Conservation (phyloP, 2,329 filamentous ascomycete species). For the Pyrenochaeta sp. region DNA sequence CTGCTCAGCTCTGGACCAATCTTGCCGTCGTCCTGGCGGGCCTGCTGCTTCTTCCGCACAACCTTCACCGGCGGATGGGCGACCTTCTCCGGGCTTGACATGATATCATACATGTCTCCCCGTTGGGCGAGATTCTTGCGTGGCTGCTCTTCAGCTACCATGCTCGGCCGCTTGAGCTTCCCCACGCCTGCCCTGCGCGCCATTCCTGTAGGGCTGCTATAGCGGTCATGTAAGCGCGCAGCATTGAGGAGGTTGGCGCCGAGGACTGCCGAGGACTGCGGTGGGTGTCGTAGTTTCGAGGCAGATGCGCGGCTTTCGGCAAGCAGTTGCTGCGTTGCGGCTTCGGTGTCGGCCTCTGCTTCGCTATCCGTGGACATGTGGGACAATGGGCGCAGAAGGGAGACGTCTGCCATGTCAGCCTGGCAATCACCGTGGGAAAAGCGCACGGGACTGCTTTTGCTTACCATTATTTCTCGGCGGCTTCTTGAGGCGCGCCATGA, state of each 20-base stretch:
- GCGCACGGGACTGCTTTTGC: background rate
- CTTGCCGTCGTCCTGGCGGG: background rate
- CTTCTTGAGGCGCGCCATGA: slow-evolving; percentile 21
- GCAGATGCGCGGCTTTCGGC: slow-evolving; percentile 23
- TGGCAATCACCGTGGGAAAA: background rate
- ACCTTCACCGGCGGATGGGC: slow-evolving; percentile 19
- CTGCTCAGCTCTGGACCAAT: background rate
- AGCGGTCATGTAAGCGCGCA: slow-evolving; percentile 27
- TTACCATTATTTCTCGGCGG: slow-evolving; percentile 9
- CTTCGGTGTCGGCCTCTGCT: slow-evolving; percentile 15
- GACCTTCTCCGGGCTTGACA: slow-evolving; percentile 28
- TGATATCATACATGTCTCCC: slow-evolving; percentile 27
- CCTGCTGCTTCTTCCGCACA: slow-evolving; percentile 11
- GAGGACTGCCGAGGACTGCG: slow-evolving; percentile 19
- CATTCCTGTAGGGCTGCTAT: slow-evolving; percentile 10
- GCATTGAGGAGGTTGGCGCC: slow-evolving; percentile 42
- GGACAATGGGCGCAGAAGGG: background rate
- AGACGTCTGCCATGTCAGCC: background rate
- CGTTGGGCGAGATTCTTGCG: slow-evolving; percentile 15
- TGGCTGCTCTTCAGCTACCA: slow-evolving; percentile 9
- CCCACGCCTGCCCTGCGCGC: slow-evolving; percentile 10
- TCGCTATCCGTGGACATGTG: background rate
- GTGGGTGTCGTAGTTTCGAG: slow-evolving; percentile 6
- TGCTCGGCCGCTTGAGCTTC: slow-evolving; percentile 29
- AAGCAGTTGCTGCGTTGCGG: slow-evolving; percentile 36